Percentiles rank a stretch among this genome's conserved stretches.
Evolutionary conservation across 2,329 filamentous ascomycete species (phyloP).

Genomic region (Pseudogymnoascus sp.): DNA sequence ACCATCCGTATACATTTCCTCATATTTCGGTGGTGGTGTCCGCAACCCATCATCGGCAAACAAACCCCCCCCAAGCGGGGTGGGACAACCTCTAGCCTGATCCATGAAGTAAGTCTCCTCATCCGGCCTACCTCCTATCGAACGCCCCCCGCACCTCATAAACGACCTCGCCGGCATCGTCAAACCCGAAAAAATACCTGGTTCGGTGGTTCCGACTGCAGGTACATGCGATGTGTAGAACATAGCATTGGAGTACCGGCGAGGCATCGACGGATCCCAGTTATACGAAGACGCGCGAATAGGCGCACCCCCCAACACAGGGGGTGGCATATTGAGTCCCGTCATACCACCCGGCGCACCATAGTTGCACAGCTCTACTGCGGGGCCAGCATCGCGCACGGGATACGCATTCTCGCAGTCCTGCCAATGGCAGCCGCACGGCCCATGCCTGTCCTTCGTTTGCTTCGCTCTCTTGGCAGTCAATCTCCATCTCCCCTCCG

Average conservation of each 20-base stretch:
- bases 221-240: too few species aligned
- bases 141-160: not conserved
- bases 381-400: not conserved
- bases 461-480: not conserved
- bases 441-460: not conserved
- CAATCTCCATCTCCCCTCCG: not conserved
- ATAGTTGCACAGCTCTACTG: not conserved
- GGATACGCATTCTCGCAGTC: not conserved
- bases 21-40: not conserved
- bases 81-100: not conserved
- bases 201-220: not conserved
- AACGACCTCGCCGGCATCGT: not conserved
- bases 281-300: not conserved
- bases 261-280: not conserved
- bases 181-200: not conserved
- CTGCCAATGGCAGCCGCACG: not conserved
- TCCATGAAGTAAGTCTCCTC: not conserved
- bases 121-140: not conserved
- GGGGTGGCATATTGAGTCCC: not conserved
- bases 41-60: not conserved
- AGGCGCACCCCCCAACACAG: not conserved
- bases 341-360: not conserved
- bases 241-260: not conserved
- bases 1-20: not conserved
- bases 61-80: not conserved